Base-by-base conservation (phyloP, 768 basidiomycete genomes). In the Fomitopsis serialis region DNA sequence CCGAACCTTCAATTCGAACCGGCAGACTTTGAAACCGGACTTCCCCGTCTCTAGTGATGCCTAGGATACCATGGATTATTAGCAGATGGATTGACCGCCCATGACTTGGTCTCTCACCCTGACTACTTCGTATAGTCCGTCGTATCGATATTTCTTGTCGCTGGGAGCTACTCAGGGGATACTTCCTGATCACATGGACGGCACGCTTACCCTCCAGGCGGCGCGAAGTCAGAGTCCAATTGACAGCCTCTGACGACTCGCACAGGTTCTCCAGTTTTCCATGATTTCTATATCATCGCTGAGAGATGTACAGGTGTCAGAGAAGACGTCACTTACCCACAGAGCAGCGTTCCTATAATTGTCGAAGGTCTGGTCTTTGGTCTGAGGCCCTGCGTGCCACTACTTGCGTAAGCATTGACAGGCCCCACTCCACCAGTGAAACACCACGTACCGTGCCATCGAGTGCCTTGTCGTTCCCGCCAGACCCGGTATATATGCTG, bases 401-500 rank as follows among this genome's bases (percentile, higher is more conserved):
- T 54, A 19, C 21, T 2, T 11, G 32, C 35, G 36, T 24, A 37
- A 0, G 45, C 17, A 35, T 46, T 5, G 7, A 3, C 11, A 27
- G 9, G 6, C 34, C 0, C 25, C 5, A 21, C 23, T 24, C 2
- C 10, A n/a, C n/a, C n/a, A n/a, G n/a, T n/a, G 8, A 2, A 42
- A 8, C 6, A 35, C 21, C 22, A 21, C 42, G 3, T 21, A 52
- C 58, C 50, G 54, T 58, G 22, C 50, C 53, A 29, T 54, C 60
- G 22, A 45, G 22, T 24, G 45, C 52, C 7, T 11, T 35, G 32
- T 54, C 54, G 10, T 56, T 51, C 2, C 61, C 61, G 25, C 61
- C 61, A 27, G 49, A 55, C 6, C 58, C 61, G 21, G 57, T 62
- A 35, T 62, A 62, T 2, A 42, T 54, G 21, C 58, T 59, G 27